Conservation (phyloP, 306 rosid species). For the Carpinus fangiana region DNA sequence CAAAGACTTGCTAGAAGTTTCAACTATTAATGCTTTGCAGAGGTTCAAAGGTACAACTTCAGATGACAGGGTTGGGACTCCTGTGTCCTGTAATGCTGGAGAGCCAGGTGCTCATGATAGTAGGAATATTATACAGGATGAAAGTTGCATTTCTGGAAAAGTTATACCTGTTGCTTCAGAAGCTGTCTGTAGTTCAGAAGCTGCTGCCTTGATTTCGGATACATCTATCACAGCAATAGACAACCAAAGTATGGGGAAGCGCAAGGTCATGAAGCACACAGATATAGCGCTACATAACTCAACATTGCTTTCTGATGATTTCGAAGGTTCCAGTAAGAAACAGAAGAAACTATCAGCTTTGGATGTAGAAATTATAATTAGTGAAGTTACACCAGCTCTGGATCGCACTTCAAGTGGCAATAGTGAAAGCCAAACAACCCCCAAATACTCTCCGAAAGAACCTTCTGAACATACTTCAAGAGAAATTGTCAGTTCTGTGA, state of each 20-base stretch:
- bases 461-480: slow-evolving; percentile 37
- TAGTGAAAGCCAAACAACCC: slow-evolving; percentile 32
- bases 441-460: slow-evolving; percentile 29
- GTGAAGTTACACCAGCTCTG: slow-evolving; percentile 35
- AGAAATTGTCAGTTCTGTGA: slow-evolving; percentile 39
- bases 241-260: slow-evolving; percentile 47
- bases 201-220: slow-evolving; percentile 46
- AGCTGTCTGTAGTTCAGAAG: slow-evolving; percentile 35
- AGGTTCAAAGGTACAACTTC: slow-evolving; percentile 31
- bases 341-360: slow-evolving; percentile 54
- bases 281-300: slow-evolving; percentile 36
- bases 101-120: slow-evolving; percentile 38
- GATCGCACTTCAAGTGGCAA: slow-evolving; percentile 37
- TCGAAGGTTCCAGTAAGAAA: slow-evolving; percentile 53
- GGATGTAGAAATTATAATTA: slow-evolving; percentile 42
- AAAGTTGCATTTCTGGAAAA: slow-evolving; percentile 29
- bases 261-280: slow-evolving; percentile 42
- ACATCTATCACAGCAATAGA: slow-evolving; percentile 24
- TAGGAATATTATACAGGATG: slow-evolving; percentile 30
- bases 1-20: slow-evolving; percentile 40
- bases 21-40: slow-evolving; percentile 30
- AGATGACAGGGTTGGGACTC: slow-evolving; percentile 39
- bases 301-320: slow-evolving; percentile 42
- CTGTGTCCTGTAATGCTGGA: slow-evolving; percentile 46
- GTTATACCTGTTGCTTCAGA: slow-evolving; percentile 29